Evolutionary conservation across 345 rosid species (phyloP).

Genomic region (Eucalyptus viminalis): DNA sequence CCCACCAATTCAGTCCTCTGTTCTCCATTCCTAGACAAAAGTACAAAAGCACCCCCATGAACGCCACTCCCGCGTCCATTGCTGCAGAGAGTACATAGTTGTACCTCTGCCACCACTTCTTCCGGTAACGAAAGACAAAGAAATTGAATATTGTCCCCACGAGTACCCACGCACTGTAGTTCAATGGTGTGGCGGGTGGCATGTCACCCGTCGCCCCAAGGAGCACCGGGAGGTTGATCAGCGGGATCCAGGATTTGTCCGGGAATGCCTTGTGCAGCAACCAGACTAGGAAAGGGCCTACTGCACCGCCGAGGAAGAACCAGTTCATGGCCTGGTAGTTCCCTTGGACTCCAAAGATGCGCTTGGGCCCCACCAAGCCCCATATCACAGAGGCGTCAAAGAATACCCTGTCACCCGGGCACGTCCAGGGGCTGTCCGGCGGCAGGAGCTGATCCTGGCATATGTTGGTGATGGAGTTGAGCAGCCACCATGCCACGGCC

Average conservation of each 20-base stretch:
- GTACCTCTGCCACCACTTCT: constrained; percentile 86
- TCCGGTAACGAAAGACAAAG: constrained; percentile 50
- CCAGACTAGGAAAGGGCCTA: constrained; percentile 68
- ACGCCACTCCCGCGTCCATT: background rate
- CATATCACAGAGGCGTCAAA: constrained; percentile 80
- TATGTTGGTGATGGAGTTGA: constrained; percentile 45
- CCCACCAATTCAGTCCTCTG: background rate
- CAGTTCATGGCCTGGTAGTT: constrained; percentile 64
- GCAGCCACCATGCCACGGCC: constrained; percentile 71
- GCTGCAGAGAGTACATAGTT: constrained; percentile 2
- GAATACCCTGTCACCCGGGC: constrained; percentile 37
- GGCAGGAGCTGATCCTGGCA: background rate
- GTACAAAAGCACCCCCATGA: background rate
- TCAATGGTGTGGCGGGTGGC: constrained; percentile 73
- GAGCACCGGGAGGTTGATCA: constrained; percentile 76
- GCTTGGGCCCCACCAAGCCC: constrained; percentile 73
- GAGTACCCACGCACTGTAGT: constrained; percentile 57
- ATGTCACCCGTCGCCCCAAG: constrained; percentile 67
- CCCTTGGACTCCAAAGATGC: constrained; percentile 64
- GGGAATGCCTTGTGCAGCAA: constrained; percentile 63
- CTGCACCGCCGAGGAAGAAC: constrained; percentile 77
- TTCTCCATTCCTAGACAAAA: background rate
- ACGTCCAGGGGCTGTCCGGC: background rate
- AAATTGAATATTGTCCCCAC: constrained; percentile 73
- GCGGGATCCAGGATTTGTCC: constrained; percentile 65